These are phyloP conservation scores for Discostella stelligera DNA, from an alignment of 352 stramenopile species.

Conservation along the genomic window DNA sequence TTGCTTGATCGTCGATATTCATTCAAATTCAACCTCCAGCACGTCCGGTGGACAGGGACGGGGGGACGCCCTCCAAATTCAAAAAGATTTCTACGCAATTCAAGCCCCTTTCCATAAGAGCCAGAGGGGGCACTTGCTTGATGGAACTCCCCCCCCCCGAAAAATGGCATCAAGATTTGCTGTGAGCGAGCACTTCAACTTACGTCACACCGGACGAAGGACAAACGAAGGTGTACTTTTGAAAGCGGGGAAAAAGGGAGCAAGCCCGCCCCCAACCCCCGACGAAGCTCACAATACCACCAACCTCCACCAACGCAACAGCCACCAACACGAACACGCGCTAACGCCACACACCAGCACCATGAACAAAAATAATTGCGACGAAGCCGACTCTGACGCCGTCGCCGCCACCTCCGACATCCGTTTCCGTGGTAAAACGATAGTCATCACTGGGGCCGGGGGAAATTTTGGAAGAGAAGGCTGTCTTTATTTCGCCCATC, in stretches of 20 bases:
- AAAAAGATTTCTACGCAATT: neutral
- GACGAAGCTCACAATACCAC: too few relatives aligned
- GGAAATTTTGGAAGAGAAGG: conserved; percentile 69
- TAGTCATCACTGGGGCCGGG: conserved; percentile 79
- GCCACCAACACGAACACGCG: too few relatives aligned
- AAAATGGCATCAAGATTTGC: neutral
- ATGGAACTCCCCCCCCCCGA: neutral
- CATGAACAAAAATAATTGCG: neutral
- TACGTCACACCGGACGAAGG: neutral
- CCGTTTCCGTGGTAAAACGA: conserved; percentile 68
- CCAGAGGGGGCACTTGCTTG: neutral
- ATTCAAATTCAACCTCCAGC: neutral
- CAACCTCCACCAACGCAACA: too few relatives aligned
- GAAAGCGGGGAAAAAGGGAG: too few relatives aligned
- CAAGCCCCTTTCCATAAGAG: neutral
- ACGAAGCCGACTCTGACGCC: neutral
- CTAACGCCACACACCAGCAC: too few relatives aligned
- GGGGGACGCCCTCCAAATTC: neutral
- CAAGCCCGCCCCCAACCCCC: too few relatives aligned
- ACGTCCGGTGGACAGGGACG: neutral
- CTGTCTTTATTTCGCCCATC: conserved; percentile 72
- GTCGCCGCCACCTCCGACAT: conserved; percentile 12
- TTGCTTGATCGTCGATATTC: too few relatives aligned
- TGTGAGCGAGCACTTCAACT: neutral
- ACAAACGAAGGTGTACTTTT: neutral